Base-by-base conservation (phyloP, 257 asterid species). In the Solanum neorickii region DNA sequence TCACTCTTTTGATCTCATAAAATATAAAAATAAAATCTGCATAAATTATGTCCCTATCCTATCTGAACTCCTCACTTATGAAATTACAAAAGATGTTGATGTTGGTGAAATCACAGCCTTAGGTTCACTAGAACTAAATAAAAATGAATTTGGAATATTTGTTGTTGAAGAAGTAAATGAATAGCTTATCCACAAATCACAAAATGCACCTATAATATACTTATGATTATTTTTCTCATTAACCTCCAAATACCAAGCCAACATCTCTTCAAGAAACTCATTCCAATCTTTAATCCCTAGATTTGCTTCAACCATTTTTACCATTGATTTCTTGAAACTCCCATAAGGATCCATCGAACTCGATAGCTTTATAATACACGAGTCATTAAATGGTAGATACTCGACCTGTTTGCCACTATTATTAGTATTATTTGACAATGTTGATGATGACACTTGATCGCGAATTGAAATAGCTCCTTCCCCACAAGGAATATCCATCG, bases 271-370 rank as follows among this genome's bases (percentile, higher is more conserved):
- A 69, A 94, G 77, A 12, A 65, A 78, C 3, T 88, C 91, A 93
- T 96, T 90, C 52, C 91, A 89, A 52, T 91, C 91, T 33, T 89
- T 89, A 42, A 23, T 35, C 27, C 88, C 92, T 49, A 27, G n/a
- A 49, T 92, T 90, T 27, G 93, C 91, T 76, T 84, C 94, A 87
- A 94, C 93, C 94, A 94, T 92, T 87, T 93, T 96, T 89, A 82
- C 93, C 94, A 94, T 94, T 41, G 98, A 93, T 2, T 66, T 91
- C 84, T 93, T 84, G 90, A 93, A 94, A 82, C 92, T 94, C 47
- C 15, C 10, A 80, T 87, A 89, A 15, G 95, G 98, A 73, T 94
- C 92, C 21, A 16, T 5, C 9, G 94, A 92, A 39, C 91, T 93
- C 86, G 92, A 83, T 6, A 88, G 82, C 5, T 85, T 59, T 15